These are phyloP conservation scores for Rosa persica DNA, from an alignment of 306 rosid genomes.

Conservation along the genomic window DNA sequence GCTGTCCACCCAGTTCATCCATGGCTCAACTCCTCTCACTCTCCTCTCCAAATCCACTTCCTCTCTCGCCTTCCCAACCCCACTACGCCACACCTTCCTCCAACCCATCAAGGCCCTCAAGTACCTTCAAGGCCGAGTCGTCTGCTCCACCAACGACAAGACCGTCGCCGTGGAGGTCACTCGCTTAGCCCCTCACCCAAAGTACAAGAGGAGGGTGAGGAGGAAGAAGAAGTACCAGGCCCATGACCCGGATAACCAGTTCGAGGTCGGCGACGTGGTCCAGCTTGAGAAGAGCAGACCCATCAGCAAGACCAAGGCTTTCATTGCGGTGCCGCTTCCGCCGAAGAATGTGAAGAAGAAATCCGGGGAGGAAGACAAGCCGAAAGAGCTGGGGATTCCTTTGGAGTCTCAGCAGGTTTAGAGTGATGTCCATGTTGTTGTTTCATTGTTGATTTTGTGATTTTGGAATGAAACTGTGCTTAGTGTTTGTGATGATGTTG, in stretches of 20 bases:
- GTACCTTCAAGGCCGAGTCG: slow-evolving; percentile 74
- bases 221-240: slow-evolving; percentile 97
- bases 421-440: slow-evolving; percentile 20
- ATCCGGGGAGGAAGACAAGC: neutral
- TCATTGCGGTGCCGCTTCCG: slow-evolving; percentile 61
- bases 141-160: slow-evolving; percentile 69
- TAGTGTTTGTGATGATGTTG: neutral
- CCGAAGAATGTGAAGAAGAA: slow-evolving; percentile 27
- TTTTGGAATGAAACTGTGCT: slow-evolving; percentile 3
- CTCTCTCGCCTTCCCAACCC: slow-evolving; percentile 26
- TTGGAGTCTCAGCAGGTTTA: slow-evolving; percentile 59
- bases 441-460: slow-evolving; percentile 21
- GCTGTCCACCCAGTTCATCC: slow-evolving; percentile 60
- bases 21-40: slow-evolving; percentile 51
- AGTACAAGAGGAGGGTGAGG: slow-evolving; percentile 86
- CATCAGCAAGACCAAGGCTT: slow-evolving; percentile 87
- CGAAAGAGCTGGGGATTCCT: slow-evolving; percentile 58
- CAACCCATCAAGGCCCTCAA: slow-evolving; percentile 66
- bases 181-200: slow-evolving; percentile 78
- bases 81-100: slow-evolving; percentile 34
- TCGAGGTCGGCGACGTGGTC: slow-evolving; percentile 79
- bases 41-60: slow-evolving; percentile 49
- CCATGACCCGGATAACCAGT: slow-evolving; percentile 82
- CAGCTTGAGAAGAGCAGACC: slow-evolving; percentile 74
- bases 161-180: slow-evolving; percentile 88